Evolutionary conservation across 805 yeast genomes (phyloP), one percentile per base, ranked within the genome.

Genomic region (Nakazawaea peltata): DNA sequence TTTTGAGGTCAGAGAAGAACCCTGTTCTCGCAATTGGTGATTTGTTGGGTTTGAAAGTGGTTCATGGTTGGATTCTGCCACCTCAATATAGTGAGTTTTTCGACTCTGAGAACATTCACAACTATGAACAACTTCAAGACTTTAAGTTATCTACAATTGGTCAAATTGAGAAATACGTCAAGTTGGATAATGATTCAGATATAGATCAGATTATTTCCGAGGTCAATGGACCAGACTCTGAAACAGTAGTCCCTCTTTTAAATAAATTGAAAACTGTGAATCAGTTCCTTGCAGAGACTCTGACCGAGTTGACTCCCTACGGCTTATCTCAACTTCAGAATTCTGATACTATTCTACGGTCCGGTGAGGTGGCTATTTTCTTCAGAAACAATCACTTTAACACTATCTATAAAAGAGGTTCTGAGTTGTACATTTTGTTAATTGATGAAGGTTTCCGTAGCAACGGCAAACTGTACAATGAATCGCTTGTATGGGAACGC

Each of bases 381-480:
- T 92, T 88, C 61, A 69, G 97, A 49, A 90, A 92, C 56, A 88
- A 92, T 54, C 96, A 87, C 54, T 90, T 84, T 56, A 71, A 71
- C 43, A 85, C 96, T 0, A 51, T 88, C 9, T 70, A 65, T 45
- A 78, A 77, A 48, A 55, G 53, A 13, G 58, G 56, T 27, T 64
- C 63, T 19, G 65, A 66, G 36, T 60, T 90, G 22, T 86, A 72
- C 49, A 56, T 73, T 4, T 61, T 90, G 19, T 79, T 83, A 3
- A 83, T 92, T 1, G 96, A 92, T 50, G 60, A 67, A 12, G 86
- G 92, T 3, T 81, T 74, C 47, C 49, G 45, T 47, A 50, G 45
- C 16, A 23, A 17, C 4, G 21, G 26, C 12, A 21, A 18, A 15
- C 44, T 36, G 2, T 61, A 65, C 27, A 43, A 44, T 24, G 47